These are phyloP conservation scores for Alloteropsis semialata DNA, from an alignment of 176 grass and related monocot species.

Conservation along the genomic window DNA sequence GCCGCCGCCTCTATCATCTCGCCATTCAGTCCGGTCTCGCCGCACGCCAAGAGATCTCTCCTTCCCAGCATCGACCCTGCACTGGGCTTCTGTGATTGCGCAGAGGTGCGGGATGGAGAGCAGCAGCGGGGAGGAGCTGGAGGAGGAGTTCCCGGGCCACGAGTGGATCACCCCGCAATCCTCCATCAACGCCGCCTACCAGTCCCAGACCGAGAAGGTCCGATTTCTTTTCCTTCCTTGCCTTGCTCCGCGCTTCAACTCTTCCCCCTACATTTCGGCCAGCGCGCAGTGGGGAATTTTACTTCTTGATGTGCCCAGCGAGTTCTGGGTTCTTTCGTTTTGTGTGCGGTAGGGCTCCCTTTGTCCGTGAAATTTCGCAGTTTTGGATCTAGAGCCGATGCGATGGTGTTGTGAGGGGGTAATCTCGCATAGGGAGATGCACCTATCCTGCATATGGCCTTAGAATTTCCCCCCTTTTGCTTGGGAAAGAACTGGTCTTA, in stretches of 20 bases:
- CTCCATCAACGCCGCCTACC: conserved; percentile 85
- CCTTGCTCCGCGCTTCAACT: not conserved
- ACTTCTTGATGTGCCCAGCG: not conserved
- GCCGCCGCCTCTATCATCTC: not conserved
- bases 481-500: not conserved
- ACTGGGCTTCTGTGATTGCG: not conserved
- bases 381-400: conserved; percentile 23
- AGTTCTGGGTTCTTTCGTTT: not conserved
- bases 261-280: not conserved
- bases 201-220: conserved; percentile 92
- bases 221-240: too few relatives aligned
- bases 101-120: conserved; percentile 66
- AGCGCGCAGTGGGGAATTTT: not conserved
- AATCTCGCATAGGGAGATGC: not conserved
- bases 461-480: not conserved
- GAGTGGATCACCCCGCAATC: conserved; percentile 99
- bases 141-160: conserved; percentile 73
- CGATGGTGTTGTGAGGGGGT: not conserved
- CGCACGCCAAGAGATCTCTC: not conserved
- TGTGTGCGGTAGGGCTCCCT: not conserved
- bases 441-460: not conserved
- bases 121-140: conserved; percentile 92
- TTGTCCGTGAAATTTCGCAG: not conserved
- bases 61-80: not conserved
- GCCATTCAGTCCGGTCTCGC: not conserved